Conservation (phyloP, 2,329 filamentous ascomycete species). For the Aspergillus neotritici region DNA sequence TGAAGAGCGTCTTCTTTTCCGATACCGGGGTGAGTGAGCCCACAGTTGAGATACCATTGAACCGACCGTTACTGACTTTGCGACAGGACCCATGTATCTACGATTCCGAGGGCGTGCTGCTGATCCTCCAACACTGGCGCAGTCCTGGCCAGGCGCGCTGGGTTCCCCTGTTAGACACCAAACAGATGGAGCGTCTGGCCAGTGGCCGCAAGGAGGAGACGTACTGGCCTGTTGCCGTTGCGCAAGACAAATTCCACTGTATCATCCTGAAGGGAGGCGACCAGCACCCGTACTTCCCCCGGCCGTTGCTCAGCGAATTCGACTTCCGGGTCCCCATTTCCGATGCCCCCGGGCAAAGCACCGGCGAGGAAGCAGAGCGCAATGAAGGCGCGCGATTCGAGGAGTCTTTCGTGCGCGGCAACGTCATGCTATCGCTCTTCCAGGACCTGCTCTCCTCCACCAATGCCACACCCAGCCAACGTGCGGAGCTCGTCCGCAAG, state of each 20-base stretch:
- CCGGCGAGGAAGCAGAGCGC: conserved; percentile 32
- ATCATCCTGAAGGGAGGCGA: conserved; percentile 98
- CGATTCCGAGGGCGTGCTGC: conserved; percentile 81
- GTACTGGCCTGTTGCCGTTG: conserved; percentile 94
- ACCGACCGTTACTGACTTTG: conserved; percentile 3
- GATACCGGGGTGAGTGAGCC: conserved; percentile 65
- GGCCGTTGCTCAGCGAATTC: conserved; percentile 85
- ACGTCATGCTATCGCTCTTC: conserved; percentile 66
- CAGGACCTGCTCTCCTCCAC: conserved; percentile 68
- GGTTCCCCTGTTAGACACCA: conserved; percentile 90
- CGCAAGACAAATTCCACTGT: conserved; percentile 89
- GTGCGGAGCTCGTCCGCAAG: conserved; percentile 60
- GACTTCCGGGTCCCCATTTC: conserved; percentile 80
- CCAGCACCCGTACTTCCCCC: conserved; percentile 85
- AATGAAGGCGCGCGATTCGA: conserved; percentile 55
- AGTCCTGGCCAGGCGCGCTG: conserved; percentile 77
- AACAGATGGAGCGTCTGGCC: conserved; percentile 70
- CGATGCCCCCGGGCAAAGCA: conserved; percentile 43
- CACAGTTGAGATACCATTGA: too few species aligned
- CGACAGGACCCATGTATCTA: conserved; percentile 86
- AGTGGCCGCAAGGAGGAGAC: conserved; percentile 79
- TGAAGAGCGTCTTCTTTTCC: conserved; percentile 86
- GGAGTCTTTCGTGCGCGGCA: conserved; percentile 72
- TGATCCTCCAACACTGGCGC: conserved; percentile 88
- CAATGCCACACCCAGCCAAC: conserved; percentile 59